Evolutionary conservation across 2,329 filamentous ascomycete species (phyloP), one percentile per base, ranked within the genome.

Genomic region (Phyllosticta citrichinensis): DNA sequence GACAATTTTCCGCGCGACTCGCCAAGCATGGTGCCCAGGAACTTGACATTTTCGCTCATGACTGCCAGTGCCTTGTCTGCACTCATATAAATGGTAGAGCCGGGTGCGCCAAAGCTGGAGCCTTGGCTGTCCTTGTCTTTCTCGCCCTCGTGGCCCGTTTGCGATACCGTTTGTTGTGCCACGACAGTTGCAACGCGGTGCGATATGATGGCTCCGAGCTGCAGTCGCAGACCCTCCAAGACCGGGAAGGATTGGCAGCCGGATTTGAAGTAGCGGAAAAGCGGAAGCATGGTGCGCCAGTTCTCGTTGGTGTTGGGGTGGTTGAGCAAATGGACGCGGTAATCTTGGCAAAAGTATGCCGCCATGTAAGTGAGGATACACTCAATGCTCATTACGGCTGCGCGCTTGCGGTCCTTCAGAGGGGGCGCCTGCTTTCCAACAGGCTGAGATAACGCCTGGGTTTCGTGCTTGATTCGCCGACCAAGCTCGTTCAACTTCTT

Each of bases 391-490:
- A 73, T 75, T 35, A 77, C 70, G 5, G 77, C 77, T 3, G 68
- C 71, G 8, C 68, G 69, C 64, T 74, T 73, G 52, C 69, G 66
- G 25, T 75, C 73, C 20, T 69, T 66, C 47, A 72, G 69, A 1
- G 60, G 69, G 33, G 67, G 40, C 57, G 14, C 14, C 35, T 68
- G 66, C 11, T 64, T 66, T 55, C 65, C 63, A 20, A 66, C 35
- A 17, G 50, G 57, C 24, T 57, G 50, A 14, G 56, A 62, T 33
- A 53, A 57, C 27, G 40, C 55, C 51, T 73, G 70, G 2, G 73
- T 72, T 56, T 76, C 73, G 58, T 79, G 76, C 67, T 80, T 80
- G n/a, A 80, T 68, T 1, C 74, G 70, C 8, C 75, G 73, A 10
- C 77, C 77, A 58, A 77, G 70, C 3, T 66, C 68, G 47, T 77